phyloP scores from a whole-genome alignment of 106 monocot genomes.

The Acorus gramineus region DNA sequence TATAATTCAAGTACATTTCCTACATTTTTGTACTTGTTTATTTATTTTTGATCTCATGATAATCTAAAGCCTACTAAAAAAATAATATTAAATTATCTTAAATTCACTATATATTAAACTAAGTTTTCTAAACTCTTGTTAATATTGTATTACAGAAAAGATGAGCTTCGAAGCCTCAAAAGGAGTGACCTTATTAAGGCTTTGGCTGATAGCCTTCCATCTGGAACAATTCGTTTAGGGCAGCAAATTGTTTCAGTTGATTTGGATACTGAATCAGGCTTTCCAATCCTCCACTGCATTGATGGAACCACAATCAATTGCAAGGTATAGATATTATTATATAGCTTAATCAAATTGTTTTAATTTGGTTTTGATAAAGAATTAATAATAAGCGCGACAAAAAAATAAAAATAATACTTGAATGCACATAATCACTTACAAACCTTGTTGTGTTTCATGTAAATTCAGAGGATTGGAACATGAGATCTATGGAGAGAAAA shows the following conservation, averaged over 20 bases:
- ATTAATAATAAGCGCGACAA: not conserved
- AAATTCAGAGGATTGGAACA: too few species aligned
- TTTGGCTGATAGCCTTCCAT: conserved; percentile 25
- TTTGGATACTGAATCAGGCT: conserved; percentile 10
- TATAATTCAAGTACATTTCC: too few species aligned
- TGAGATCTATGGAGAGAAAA: too few species aligned
- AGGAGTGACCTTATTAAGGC: conserved; percentile 47
- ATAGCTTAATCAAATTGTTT: not conserved
- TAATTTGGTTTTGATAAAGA: conserved; percentile 31
- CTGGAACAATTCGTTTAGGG: conserved; percentile 25
- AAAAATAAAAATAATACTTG: too few species aligned
- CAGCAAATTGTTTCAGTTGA: conserved; percentile 14
- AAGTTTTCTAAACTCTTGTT: not conserved
- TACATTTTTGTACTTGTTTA: too few species aligned
- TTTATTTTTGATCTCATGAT: too few species aligned
- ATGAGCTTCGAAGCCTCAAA: conserved; percentile 31
- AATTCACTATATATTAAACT: not conserved
- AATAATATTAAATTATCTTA: too few species aligned
- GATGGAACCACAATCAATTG: conserved; percentile 12
- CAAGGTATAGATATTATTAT: too few species aligned
- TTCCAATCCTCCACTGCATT: conserved; percentile 12
- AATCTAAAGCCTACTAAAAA: too few species aligned
- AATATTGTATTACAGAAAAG: conserved; percentile 6
- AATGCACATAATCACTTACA: too few species aligned
- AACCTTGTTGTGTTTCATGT: too few species aligned